phyloP scores from a whole-genome alignment of 129 eudicot species.

The Flaveria linearis region DNA sequence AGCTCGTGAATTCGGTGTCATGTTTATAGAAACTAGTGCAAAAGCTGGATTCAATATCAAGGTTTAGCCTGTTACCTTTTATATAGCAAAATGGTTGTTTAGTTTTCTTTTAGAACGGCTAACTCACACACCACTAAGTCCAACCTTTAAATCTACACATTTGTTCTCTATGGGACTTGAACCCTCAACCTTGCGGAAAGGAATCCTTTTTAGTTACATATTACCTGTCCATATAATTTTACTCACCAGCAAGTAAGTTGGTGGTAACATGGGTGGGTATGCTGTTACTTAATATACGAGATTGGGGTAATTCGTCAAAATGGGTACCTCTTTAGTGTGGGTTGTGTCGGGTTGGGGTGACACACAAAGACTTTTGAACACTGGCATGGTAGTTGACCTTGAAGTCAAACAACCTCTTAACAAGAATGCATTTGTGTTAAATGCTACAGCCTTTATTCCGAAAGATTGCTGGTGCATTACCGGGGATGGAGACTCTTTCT shows the following conservation, averaged over 20 bases:
- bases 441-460: constrained; percentile 73
- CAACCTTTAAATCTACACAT: too few species aligned
- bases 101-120: too few species aligned
- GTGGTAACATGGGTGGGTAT: constrained; percentile 10
- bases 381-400: background rate
- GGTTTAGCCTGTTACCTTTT: constrained; percentile 38
- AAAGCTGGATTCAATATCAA: constrained; percentile 88
- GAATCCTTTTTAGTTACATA: background rate
- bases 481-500: constrained; percentile 86
- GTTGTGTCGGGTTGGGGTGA: background rate
- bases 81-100: background rate
- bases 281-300: background rate
- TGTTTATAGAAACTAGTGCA: constrained; percentile 92
- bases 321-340: background rate
- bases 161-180: too few species aligned
- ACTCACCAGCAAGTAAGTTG: background rate
- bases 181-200: too few species aligned
- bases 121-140: too few species aligned
- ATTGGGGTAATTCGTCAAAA: background rate
- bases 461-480: constrained; percentile 87
- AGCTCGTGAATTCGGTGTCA: constrained; percentile 65
- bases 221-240: background rate
- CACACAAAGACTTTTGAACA: background rate
- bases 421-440: background rate
- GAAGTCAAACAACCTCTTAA: background rate